Percentiles rank a stretch among this genome's conserved stretches.
Conservation (phyloP, 371 early-diverging fungal species). For the Funneliformis caledonium region DNA sequence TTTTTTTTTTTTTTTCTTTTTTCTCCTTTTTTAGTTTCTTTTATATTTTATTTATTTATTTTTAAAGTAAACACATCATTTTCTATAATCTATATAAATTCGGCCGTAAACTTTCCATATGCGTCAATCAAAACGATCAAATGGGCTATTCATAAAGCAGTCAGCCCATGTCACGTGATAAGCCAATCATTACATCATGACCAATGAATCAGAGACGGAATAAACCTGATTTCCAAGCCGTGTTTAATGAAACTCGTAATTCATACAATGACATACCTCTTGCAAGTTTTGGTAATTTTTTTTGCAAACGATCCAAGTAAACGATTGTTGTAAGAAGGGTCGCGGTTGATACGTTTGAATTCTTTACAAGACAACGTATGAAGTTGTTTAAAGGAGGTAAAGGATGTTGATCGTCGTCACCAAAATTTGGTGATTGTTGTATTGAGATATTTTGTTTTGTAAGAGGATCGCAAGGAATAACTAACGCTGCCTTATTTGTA, state of each 20-base stretch:
- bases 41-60: no score
- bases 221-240: neutral
- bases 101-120: neutral
- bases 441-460: neutral
- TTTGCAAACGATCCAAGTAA: slow-evolving; percentile 59
- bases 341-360: slow-evolving; percentile 61
- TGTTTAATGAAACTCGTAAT: neutral
- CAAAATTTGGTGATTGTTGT: neutral
- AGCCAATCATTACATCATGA: neutral
- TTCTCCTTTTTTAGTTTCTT: no score
- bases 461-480: slow-evolving; percentile 26
- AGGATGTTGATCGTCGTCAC: slow-evolving; percentile 16
- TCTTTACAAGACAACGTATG: slow-evolving; percentile 55
- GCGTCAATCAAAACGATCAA: neutral
- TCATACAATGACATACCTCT: slow-evolving; percentile 48
- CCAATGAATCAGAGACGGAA: neutral
- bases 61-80: no score
- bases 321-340: slow-evolving; percentile 67
- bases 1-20: no score
- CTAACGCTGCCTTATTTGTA: neutral
- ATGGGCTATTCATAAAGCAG: neutral
- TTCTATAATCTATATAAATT: neutral
- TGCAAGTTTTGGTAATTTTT: slow-evolving; percentile 57
- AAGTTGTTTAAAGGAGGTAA: slow-evolving; percentile 57
- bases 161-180: neutral